Percentiles rank a stretch among this genome's conserved stretches.
phyloP scores from a whole-genome alignment of 2,329 filamentous ascomycete species.

The Nigrospora sphaerica region DNA sequence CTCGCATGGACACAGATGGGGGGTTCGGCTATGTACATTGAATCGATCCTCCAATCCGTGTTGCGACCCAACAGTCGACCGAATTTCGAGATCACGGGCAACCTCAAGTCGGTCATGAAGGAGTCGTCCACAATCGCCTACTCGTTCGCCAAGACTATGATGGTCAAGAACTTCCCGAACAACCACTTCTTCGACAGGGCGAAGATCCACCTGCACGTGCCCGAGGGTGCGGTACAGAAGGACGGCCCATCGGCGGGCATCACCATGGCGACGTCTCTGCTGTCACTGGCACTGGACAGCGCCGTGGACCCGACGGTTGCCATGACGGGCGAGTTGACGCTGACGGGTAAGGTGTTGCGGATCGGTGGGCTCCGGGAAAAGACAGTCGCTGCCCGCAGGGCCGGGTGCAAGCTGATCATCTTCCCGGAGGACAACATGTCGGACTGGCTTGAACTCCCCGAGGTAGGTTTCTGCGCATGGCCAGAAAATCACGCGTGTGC shows the following conservation, averaged over 20 bases:
- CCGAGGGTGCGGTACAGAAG: conserved; percentile 92
- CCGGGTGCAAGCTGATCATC: conserved; percentile 86
- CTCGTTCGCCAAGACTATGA: conserved; percentile 84
- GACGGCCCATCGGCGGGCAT: conserved; percentile 91
- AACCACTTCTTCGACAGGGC: conserved; percentile 97
- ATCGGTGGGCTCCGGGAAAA: conserved; percentile 95
- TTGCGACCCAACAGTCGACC: conserved; percentile 68
- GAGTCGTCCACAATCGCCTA: conserved; percentile 94
- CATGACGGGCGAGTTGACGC: conserved; percentile 96
- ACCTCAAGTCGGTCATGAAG: conserved; percentile 96
- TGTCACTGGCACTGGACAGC: conserved; percentile 75
- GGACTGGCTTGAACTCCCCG: conserved; percentile 93
- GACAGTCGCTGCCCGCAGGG: conserved; percentile 88
- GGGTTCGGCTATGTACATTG: conserved; percentile 91
- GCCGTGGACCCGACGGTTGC: conserved; percentile 80
- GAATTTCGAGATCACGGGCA: conserved; percentile 84
- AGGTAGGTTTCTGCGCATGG: conserved; percentile 57
- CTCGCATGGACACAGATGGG: conserved; percentile 98
- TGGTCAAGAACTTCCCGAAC: conserved; percentile 77
- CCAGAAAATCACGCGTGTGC: conserved; percentile 6
- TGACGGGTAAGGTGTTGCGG: conserved; percentile 91
- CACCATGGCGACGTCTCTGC: conserved; percentile 92
- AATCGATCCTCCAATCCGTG: conserved; percentile 85
- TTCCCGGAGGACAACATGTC: conserved; percentile 94
- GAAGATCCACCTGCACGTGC: conserved; percentile 90